Conservation (phyloP, 805 yeast species). For the Yamadazyma insecticola region DNA sequence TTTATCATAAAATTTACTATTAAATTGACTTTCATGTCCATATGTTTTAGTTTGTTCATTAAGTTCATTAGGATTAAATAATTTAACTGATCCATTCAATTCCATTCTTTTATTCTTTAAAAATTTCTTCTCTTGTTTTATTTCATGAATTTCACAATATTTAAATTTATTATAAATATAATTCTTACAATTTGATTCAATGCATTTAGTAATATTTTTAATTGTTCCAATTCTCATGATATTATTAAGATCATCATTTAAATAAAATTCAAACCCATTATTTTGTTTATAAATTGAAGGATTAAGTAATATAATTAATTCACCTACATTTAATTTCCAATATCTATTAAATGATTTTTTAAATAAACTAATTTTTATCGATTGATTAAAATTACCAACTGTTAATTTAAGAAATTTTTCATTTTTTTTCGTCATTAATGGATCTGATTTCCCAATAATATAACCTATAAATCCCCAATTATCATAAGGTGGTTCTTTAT, state of each 20-base stretch:
- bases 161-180: conserved; percentile 24
- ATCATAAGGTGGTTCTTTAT: conserved; percentile 59
- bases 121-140: conserved; percentile 9
- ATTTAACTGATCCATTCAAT: conserved; percentile 55
- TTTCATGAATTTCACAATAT: conserved; percentile 12
- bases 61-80: conserved; percentile 38
- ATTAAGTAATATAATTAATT: conserved; percentile 67
- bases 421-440: conserved; percentile 39
- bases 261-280: conserved; percentile 42
- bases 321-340: conserved; percentile 74
- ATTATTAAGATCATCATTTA: conserved; percentile 25
- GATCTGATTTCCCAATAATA: conserved; percentile 51
- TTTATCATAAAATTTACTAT: conserved; percentile 38
- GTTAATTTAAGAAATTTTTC: conserved; percentile 57
- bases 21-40: conserved; percentile 14
- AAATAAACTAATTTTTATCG: conserved; percentile 58
- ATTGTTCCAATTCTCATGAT: conserved; percentile 73
- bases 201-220: conserved; percentile 64
- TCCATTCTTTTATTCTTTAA: conserved; percentile 58
- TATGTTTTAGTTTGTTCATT: conserved; percentile 21
- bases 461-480: conserved; percentile 84
- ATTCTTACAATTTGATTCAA: conserved; percentile 38
- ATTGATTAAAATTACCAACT: conserved; percentile 63
- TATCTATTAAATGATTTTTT: conserved; percentile 64
- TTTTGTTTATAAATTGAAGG: conserved; percentile 47